These are phyloP conservation scores for Lagenidium sp. DNA, from an alignment of 352 stramenopile species.

Conservation along the genomic window DNA sequence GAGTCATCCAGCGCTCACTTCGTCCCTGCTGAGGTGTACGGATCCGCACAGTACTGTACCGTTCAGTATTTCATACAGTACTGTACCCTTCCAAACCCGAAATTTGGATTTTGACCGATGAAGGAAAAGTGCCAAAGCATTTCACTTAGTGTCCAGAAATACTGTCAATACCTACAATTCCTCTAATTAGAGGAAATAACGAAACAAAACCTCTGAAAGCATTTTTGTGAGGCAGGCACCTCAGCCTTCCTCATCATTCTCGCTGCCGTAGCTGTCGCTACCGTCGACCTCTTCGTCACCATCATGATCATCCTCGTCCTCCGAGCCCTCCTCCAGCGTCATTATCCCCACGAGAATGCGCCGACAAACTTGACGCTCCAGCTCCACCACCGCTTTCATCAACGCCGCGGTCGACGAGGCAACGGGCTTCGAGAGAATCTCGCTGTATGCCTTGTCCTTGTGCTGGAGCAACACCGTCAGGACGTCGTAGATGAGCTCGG, in stretches of 20 bases:
- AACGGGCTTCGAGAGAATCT: conserved; percentile 14
- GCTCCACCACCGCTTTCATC: conserved; percentile 19
- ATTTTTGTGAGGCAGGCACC: no score
- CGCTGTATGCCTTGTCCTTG: conserved; percentile 60
- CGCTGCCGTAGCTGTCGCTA: conserved; percentile 1
- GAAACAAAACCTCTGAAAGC: no score
- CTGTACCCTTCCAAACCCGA: no score
- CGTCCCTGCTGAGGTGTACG: no score
- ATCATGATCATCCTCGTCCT: conserved; percentile 15
- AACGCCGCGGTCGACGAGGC: conserved; percentile 2
- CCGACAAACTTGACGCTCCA: conserved; percentile 49
- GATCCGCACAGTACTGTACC: no score
- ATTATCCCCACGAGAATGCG: conserved; percentile 53
- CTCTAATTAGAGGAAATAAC: no score
- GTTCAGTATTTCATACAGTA: no score
- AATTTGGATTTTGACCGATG: no score
- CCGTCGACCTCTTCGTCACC: conserved; percentile 7
- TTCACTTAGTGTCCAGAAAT: no score
- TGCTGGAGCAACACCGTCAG: conserved; percentile 45
- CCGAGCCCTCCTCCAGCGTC: conserved; percentile 47
- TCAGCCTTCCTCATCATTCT: conserved; percentile 9
- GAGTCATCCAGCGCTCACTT: no score
- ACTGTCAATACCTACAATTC: no score
- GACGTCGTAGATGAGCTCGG: conserved; percentile 58
- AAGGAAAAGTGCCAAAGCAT: no score